Base-by-base conservation (phyloP, 2,329 filamentous ascomycete species). In the Microsporum audouinii region DNA sequence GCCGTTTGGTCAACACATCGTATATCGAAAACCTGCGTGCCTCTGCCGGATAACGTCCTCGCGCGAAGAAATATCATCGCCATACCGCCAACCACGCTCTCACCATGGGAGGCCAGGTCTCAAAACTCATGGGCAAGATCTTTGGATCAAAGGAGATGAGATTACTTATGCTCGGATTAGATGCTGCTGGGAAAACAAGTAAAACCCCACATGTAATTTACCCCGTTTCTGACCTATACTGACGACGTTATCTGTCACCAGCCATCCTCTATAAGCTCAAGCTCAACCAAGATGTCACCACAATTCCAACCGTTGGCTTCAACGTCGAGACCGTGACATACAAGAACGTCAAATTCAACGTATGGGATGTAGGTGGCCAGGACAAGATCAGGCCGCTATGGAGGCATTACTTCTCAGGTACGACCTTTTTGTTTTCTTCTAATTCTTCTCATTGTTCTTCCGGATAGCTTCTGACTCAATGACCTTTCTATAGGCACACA, bases 81-180 rank as follows among this genome's bases (percentile, higher is more conserved):
- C 31, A 27, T 6, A 17, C 51, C 4, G 34, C 17, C 27, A 39
- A 17, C 29, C 31, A 14, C 43, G 17, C 23, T 31, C 6, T 67
- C 70, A 87, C 75, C 68, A 97, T 97, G 92, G 92, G 92, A 79
- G 88, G 88, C 72, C 88, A 89, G 78, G 82, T 96, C 76, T 95
- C 90, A 71, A 96, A 95, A 80, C 87, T 96, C 79, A 91, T 96
- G 87, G 89, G 89, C 78, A 96, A 95, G 86, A 89, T 97, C 81
- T 97, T 96, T 81, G 92, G 92, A 78, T 95, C 92, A 68, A 96
- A 96, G 82, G 92, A 97, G 80, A 96, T 97, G 91, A 88, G 92
- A 72, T 87, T 99, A 75, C 81, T 97, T 73, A 99, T 99, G 94
- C 83, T 99, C 69, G 94, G 94, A 70, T 85, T 97, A 70, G 94